Evolutionary conservation across 148 eudicot species (phyloP).

Genomic region (Persicaria tinctoria): DNA sequence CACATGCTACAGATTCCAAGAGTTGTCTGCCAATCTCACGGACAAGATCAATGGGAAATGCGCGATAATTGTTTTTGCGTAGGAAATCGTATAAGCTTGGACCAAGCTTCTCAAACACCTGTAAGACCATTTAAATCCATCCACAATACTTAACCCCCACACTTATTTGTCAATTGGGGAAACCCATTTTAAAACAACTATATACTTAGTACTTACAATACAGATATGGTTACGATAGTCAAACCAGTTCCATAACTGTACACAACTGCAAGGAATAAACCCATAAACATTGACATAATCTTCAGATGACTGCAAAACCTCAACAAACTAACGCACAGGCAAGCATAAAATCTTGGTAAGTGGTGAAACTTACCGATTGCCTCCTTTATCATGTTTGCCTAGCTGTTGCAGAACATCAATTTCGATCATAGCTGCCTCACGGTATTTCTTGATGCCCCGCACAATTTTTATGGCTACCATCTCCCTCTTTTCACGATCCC

Average conservation of each 20-base stretch:
- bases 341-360: background rate
- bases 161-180: slow-evolving; percentile 14
- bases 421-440: slow-evolving; percentile 86
- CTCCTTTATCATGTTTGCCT: slow-evolving; percentile 49
- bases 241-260: slow-evolving; percentile 68
- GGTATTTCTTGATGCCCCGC: slow-evolving; percentile 70
- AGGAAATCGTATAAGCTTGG: slow-evolving; percentile 91
- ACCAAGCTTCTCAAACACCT: slow-evolving; percentile 99
- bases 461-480: slow-evolving; percentile 76
- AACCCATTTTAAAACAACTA: slow-evolving; percentile 14
- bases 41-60: slow-evolving; percentile 89
- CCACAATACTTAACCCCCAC: slow-evolving; percentile 25
- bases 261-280: slow-evolving; percentile 60
- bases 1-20: slow-evolving; percentile 97
- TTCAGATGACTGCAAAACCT: slow-evolving; percentile 11
- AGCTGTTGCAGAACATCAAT: slow-evolving; percentile 70
- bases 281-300: slow-evolving; percentile 16
- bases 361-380: slow-evolving; percentile 46
- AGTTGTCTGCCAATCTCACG: slow-evolving; percentile 93
- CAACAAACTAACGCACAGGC: background rate
- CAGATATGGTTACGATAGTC: slow-evolving; percentile 88
- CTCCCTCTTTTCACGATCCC: slow-evolving; percentile 64
- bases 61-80: slow-evolving; percentile 71
- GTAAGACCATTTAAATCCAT: slow-evolving; percentile 51
- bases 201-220: slow-evolving; percentile 51